Base-by-base conservation (phyloP, 2,329 filamentous ascomycete species). In the Penicillium expansum region DNA sequence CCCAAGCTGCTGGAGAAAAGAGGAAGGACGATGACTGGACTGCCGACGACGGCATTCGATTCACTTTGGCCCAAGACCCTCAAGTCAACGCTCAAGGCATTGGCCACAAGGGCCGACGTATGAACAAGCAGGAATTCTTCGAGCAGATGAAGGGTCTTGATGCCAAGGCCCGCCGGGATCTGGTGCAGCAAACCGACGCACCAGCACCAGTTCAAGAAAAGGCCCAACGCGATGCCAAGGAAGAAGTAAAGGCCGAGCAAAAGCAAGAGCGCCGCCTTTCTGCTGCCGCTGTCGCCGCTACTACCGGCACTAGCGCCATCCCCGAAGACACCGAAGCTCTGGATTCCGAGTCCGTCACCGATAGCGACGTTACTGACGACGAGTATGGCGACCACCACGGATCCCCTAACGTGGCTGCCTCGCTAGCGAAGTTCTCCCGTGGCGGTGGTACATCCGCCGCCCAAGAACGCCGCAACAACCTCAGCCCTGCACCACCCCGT, bases 61-160 rank as follows among this genome's bases (percentile, higher is more conserved):
- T 87, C 71, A 86, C 82, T 4, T 78, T 88, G 39, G 80, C 79
- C n/a, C 76, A 79, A 22, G 69, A 72, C 54, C 68, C 71, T 37
- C 67, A 69, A n/a, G 67, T 76, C 48, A 67, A 63, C 39, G 60
- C 70, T 54, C 65, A 67, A 9, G 74, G 76, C 16, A 64, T 76
- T 27, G 55, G 62, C 42, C 71, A 77, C 52, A 82, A 82, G 64
- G 84, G 83, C 35, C 78, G 80, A 18, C 78, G 85, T 42, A 84
- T 87, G 82, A 85, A 80, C 73, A 87, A 86, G 65, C 75, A 80
- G 4, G 84, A 88, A 59, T 88, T 88, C 67, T 86, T 87, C 66
- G 74, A 82, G 57, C 81, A 86, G 64, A 84, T 88, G 71, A 80
- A 82, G 55, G 74, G 79, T 20, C 76, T 87, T 68, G 84, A 86